A percentile compares a stretch with the other conserved stretches of the same genome.
Conservation (phyloP, 2,329 filamentous ascomycete genomes). For the Colletotrichum sp. region DNA sequence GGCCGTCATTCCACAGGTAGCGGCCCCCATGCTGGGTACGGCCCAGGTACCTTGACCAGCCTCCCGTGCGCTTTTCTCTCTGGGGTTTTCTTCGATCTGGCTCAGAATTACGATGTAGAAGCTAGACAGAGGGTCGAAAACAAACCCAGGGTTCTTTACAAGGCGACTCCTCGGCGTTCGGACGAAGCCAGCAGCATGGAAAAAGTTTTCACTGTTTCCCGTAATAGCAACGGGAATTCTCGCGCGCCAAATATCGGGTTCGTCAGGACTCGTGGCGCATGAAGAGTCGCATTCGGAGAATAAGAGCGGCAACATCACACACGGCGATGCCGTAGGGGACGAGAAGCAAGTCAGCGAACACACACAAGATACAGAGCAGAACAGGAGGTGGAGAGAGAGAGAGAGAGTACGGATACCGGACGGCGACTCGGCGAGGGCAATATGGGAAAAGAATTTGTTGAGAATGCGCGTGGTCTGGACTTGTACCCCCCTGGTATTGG, state of each 20-base stretch:
- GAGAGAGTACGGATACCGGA: not conserved
- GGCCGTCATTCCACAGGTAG: conserved; percentile 3
- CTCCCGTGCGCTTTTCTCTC: not conserved
- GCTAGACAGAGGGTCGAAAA: not conserved
- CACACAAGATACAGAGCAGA: not conserved
- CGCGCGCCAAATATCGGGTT: not conserved
- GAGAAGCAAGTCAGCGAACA: not conserved
- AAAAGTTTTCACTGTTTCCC: not conserved
- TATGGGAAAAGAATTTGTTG: conserved; percentile 23
- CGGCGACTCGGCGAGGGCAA: not conserved
- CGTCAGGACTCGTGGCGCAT: conserved; percentile 1
- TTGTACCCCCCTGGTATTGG: conserved; percentile 20
- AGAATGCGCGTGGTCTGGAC: conserved; percentile 12
- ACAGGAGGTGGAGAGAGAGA: not conserved
- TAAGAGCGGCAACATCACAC: not conserved
- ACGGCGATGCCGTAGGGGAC: conserved; percentile 5
- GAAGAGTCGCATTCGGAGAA: conserved; percentile 9
- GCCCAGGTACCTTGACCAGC: not conserved
- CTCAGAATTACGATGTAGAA: conserved; percentile 3
- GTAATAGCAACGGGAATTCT: not conserved
- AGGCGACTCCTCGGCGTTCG: not conserved
- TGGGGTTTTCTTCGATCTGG: not conserved
- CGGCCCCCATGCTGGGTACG: not conserved
- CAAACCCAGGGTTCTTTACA: not conserved
- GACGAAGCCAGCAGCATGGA: not conserved